Evolutionary conservation across 2,329 filamentous ascomycete species (phyloP).

Genomic region (Apiospora phragmitis): DNA sequence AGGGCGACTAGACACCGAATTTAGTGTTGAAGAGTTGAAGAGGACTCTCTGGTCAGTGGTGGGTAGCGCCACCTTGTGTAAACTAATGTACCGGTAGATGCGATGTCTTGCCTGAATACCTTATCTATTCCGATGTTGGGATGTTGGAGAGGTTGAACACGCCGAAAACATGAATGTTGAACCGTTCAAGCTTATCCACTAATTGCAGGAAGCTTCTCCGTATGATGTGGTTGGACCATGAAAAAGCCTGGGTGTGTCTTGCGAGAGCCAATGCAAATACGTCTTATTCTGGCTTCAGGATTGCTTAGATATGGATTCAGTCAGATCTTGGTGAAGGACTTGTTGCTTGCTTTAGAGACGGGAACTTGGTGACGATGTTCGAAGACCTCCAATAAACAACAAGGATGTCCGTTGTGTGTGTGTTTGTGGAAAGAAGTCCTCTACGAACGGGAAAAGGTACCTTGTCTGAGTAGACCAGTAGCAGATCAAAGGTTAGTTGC

Average conservation of each 20-base stretch:
- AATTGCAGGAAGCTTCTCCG: background rate
- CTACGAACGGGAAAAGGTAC: background rate
- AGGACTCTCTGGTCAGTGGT: background rate
- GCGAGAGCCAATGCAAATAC: background rate
- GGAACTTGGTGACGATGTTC: background rate
- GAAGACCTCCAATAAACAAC: background rate
- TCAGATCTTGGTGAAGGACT: background rate
- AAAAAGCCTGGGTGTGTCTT: background rate
- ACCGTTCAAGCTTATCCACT: background rate
- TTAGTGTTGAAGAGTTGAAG: background rate
- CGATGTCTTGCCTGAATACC: background rate
- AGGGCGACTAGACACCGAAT: conserved; percentile 1
- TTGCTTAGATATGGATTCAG: background rate
- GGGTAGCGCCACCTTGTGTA: background rate
- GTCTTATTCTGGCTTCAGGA: background rate
- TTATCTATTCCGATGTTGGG: background rate
- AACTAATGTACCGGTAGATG: no score
- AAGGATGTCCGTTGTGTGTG: background rate
- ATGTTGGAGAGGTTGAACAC: background rate
- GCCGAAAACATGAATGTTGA: background rate
- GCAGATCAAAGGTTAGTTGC: background rate
- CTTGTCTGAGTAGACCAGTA: background rate
- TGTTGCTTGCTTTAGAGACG: background rate
- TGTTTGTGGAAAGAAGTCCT: background rate
- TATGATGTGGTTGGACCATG: background rate